phyloP scores from a whole-genome alignment of 2,329 filamentous ascomycete genomes.

The Ascochyta clinopodiicola region DNA sequence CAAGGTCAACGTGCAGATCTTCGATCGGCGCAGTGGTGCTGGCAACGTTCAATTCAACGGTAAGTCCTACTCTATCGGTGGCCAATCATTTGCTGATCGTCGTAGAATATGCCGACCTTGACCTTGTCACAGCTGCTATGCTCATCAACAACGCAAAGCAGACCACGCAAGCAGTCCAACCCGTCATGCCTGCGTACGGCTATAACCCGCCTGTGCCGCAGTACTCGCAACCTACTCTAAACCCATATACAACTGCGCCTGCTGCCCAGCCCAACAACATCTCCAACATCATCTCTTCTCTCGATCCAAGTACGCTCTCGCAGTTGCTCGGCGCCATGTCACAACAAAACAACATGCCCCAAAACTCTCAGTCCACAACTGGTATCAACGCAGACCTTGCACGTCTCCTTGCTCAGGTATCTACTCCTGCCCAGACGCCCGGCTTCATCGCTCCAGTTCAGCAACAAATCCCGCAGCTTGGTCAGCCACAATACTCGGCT shows the following conservation, averaged over 20 bases:
- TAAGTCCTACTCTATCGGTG: conserved; percentile 37
- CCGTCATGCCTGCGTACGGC: conserved; percentile 37
- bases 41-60: conserved; percentile 80
- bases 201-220: conserved; percentile 28
- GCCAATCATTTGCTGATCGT: conserved; percentile 23
- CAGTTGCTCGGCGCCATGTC: conserved; percentile 69
- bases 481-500: conserved; percentile 38
- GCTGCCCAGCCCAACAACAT: conserved; percentile 61
- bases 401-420: conserved; percentile 46
- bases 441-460: conserved; percentile 29
- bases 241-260: conserved; percentile 45
- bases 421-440: conserved; percentile 34
- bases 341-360: conserved; percentile 36
- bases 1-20: conserved; percentile 82
- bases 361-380: conserved; percentile 51
- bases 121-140: conserved; percentile 78
- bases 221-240: conserved; percentile 44
- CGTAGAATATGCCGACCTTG: conserved; percentile 80
- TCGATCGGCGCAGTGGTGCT: conserved; percentile 77
- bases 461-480: conserved; percentile 32
- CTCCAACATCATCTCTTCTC: conserved; percentile 68
- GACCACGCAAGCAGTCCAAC: conserved; percentile 46
- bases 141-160: conserved; percentile 76
- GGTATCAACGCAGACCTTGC: conserved; percentile 46
- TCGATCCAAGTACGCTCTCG: conserved; percentile 75